Evolutionary conservation across 345 rosid species (phyloP), one percentile per base, ranked within the genome.

Genomic region (Bretschneidera sinensis): DNA sequence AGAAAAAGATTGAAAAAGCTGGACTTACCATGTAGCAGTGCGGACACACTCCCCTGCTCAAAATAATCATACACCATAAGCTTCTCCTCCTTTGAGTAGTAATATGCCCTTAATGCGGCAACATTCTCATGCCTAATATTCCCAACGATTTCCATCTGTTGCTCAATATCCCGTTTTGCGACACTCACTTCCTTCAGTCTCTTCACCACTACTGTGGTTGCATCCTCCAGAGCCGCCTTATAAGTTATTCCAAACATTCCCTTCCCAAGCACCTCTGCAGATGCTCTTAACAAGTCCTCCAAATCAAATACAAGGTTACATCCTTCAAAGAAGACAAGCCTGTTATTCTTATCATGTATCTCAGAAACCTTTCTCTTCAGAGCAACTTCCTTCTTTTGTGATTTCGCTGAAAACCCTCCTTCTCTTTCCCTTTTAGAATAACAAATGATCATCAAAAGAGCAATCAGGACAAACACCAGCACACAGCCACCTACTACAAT

Each of bases 261-360:
- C 60, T 94, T 94, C 59, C 95, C 97, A 21, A 90, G 78, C 65
- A 94, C 95, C 81, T 90, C 96, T n/a, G 99, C 97, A 24, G 97
- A 94, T 24, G 99, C 97, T 63, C 95, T 85, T 71, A 90, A 67
- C 73, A 94, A 73, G 73, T 90, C 97, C 76, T 90, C 97, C 45
- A 90, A 72, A 62, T 90, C 89, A 48, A 90, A 90, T 24, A 78
- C 91, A 61, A 83, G 87, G 64, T 73, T 85, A 69, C 88, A 85
- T 15, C 96, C 97, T 73, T 90, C 84, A 52, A 88, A 94, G 78
- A 90, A 90, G 66, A 86, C 94, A 62, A 90, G 74, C 78, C 68
- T 82, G 71, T 82, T 81, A 35, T 74, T 76, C 64, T 73, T 81
- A 31, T 76, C 92, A 45, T 78, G 81, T 59, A 59, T 84, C 60